A percentile compares a stretch with the other conserved stretches of the same genome.
Evolutionary conservation across 2,329 filamentous ascomycete species (phyloP).

Genomic region (Stachybotrys chartarum): DNA sequence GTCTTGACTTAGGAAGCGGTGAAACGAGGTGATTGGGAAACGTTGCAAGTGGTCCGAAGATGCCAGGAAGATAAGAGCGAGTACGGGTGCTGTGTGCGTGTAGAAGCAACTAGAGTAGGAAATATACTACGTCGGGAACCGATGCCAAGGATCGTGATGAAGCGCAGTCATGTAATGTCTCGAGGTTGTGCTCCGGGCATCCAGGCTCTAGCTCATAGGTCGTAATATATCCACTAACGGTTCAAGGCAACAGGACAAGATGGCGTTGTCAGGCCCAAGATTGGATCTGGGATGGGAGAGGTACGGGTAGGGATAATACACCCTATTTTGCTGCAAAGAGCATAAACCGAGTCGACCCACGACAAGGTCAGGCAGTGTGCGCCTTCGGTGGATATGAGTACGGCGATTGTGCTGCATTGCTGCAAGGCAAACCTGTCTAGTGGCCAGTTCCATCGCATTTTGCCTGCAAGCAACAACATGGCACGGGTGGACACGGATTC

Average conservation of each 20-base stretch:
- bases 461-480: neutral
- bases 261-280: neutral
- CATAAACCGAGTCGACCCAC: no score
- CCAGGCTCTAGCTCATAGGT: neutral
- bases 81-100: neutral
- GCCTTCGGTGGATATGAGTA: no score
- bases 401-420: neutral
- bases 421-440: neutral
- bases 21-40: no score
- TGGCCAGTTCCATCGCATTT: neutral
- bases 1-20: no score
- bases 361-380: no score
- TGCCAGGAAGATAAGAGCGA: neutral
- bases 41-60: neutral
- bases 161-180: neutral
- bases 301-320: no score
- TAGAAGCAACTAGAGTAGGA: neutral
- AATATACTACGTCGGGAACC: neutral
- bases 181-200: neutral
- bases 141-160: neutral
- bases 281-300: no score
- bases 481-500: neutral
- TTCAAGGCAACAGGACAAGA: neutral
- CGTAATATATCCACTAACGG: neutral
- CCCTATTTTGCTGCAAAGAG: no score